Evolutionary conservation across 805 yeast genomes (phyloP), one percentile per base, ranked within the genome.

Genomic region (Cyberlindnera nakhonratchasimensis): DNA sequence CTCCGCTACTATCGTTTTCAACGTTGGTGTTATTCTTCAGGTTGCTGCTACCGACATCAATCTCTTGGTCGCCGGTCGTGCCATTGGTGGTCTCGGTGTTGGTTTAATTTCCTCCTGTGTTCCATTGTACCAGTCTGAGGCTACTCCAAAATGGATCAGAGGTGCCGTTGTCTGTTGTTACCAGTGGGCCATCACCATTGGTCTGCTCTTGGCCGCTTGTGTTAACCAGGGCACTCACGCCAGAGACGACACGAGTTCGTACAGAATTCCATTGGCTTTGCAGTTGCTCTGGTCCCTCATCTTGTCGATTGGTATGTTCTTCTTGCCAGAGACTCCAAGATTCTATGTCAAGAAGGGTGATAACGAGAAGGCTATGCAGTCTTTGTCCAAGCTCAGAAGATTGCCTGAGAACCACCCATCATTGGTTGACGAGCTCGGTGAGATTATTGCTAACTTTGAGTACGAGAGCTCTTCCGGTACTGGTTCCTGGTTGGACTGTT

Each of bases 311-410:
- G 91, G 91, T 37, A 71, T 86, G 70, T 60, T 77, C 48, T 70
- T 79, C 51, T 66, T 86, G 29, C 89, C 93, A 21, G 95, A 86
- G 57, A 72, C 84, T 34, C 93, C 95, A 31, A 71, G 95, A 53
- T 86, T 64, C 65, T 74, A 65, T 46, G 82, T 86, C 22, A 75
- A 74, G 46, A 75, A 75, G 51, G 77, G 76, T 50, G 62, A 74
- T 20, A 55, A 74, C 46, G 79, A 73, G 17, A 69, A 72, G 39
- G 90, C 89, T 3, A 66, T 75, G 38, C 58, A 65, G 21, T 72
- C 80, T 25, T 67, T 85, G 50, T 58, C 80, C 14, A 71, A 66
- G 47, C 66, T 83, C 37, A 68, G 83, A 60, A 71, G 76, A 43
- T 59, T 69, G 30, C 72, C 75, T 21, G 47, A 53, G 23, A 69